Percentiles rank a stretch among this genome's conserved stretches.
These are phyloP conservation scores for Rhizopogon vulgaris DNA, from an alignment of 768 basidiomycete genomes.

Conservation along the genomic window DNA sequence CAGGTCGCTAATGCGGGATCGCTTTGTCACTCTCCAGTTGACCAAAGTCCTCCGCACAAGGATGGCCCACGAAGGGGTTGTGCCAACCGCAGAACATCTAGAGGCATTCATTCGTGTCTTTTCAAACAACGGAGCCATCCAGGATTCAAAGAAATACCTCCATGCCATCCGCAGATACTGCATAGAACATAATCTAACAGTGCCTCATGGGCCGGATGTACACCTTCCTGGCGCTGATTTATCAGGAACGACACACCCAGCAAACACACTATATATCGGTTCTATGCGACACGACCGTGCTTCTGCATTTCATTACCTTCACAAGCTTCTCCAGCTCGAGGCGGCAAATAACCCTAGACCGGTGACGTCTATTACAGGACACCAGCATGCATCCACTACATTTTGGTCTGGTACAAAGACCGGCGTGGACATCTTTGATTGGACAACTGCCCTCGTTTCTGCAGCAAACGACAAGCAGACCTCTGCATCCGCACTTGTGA, in stretches of 20 bases:
- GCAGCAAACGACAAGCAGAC: constrained; percentile 33
- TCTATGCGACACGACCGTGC: constrained; percentile 33
- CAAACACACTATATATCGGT: constrained; percentile 39
- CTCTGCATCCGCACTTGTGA: constrained; percentile 28
- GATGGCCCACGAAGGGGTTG: constrained; percentile 34
- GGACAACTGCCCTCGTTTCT: constrained; percentile 41
- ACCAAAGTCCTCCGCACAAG: constrained; percentile 39
- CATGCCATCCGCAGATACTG: constrained; percentile 30
- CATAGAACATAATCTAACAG: constrained; percentile 11
- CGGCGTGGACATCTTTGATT: constrained; percentile 37
- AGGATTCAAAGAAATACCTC: constrained; percentile 35
- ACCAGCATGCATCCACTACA: neutral
- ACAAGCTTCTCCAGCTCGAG: constrained; percentile 27
- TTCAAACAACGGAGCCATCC: constrained; percentile 36
- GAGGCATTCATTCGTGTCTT: constrained; percentile 45
- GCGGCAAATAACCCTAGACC: constrained; percentile 3
- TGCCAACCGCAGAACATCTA: constrained; percentile 37
- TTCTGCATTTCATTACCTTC: constrained; percentile 44
- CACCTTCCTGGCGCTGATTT: neutral
- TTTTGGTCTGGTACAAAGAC: constrained; percentile 17
- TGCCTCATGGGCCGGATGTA: constrained; percentile 14
- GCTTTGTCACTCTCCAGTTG: constrained; percentile 45
- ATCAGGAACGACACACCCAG: constrained; percentile 25
- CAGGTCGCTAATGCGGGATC: constrained; percentile 39
- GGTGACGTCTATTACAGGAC: neutral